These are phyloP conservation scores for Psilocybe subaeruginosa DNA, from an alignment of 768 basidiomycete genomes.

Conservation along the genomic window DNA sequence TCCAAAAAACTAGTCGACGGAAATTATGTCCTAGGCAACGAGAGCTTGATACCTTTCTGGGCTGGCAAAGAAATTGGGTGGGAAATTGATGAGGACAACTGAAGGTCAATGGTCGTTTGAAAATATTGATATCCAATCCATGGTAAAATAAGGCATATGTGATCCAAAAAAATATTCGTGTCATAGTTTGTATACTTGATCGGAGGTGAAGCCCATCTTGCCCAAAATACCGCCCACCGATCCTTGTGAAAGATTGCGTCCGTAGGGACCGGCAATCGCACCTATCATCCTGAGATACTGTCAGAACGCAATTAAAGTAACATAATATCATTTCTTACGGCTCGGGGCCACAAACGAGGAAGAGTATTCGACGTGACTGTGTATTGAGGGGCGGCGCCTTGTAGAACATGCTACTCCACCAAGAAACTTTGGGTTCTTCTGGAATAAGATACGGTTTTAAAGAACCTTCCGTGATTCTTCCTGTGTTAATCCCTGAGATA, in stretches of 20 bases:
- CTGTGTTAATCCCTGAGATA: conserved; percentile 36
- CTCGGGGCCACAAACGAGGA: conserved; percentile 87
- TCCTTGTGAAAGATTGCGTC: conserved; percentile 78
- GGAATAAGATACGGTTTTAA: conserved; percentile 46
- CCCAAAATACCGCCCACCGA: conserved; percentile 66
- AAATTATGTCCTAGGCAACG: conserved; percentile 48
- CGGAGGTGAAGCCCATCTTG: conserved; percentile 61
- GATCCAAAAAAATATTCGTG: background rate
- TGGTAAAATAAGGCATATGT: background rate
- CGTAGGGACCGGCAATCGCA: conserved; percentile 76
- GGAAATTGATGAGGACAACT: conserved; percentile 46
- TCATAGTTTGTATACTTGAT: conserved; percentile 73
- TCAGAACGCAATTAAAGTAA: conserved; percentile 6
- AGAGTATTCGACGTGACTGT: conserved; percentile 48
- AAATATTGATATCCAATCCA: background rate
- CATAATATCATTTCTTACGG: conserved; percentile 48
- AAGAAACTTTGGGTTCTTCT: conserved; percentile 25
- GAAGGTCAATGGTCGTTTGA: background rate
- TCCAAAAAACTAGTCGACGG: conserved; percentile 45
- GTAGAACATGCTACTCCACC: conserved; percentile 39
- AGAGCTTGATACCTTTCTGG: conserved; percentile 83
- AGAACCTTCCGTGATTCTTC: conserved; percentile 56
- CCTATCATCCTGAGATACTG: conserved; percentile 63
- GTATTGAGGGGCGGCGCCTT: conserved; percentile 20
- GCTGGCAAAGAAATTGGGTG: conserved; percentile 80